These are phyloP conservation scores for Penicillium sclerotigenum DNA, from an alignment of 2,329 filamentous ascomycete genomes.

Conservation along the genomic window DNA sequence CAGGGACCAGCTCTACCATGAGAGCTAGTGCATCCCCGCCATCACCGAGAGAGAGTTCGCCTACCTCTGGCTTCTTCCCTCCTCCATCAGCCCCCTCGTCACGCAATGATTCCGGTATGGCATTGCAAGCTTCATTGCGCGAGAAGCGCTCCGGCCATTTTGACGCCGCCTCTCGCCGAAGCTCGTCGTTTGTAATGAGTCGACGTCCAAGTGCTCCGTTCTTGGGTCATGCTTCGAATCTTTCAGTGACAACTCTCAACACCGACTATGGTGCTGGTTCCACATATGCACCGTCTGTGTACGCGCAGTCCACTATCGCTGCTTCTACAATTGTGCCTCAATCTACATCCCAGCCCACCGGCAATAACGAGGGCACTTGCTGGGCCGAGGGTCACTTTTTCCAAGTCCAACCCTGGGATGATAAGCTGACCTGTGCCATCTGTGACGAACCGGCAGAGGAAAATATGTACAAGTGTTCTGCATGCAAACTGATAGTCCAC, in stretches of 20 bases:
- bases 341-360: conserved; percentile 36
- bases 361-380: conserved; percentile 42
- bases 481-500: conserved; percentile 54
- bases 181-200: conserved; percentile 84
- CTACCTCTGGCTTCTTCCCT: conserved; percentile 74
- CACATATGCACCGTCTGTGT: conserved; percentile 49
- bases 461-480: conserved; percentile 49
- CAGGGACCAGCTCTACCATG: conserved; percentile 65
- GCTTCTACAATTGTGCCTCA: conserved; percentile 52
- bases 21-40: conserved; percentile 52
- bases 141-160: conserved; percentile 96
- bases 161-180: conserved; percentile 74
- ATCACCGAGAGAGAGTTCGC: conserved; percentile 62
- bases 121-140: conserved; percentile 76
- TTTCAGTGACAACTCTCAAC: conserved; percentile 46
- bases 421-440: conserved; percentile 46
- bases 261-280: conserved; percentile 40
- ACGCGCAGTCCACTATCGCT: conserved; percentile 50
- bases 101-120: conserved; percentile 86
- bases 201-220: conserved; percentile 69
- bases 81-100: conserved; percentile 77
- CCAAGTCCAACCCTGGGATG: conserved; percentile 44
- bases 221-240: conserved; percentile 56
- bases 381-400: conserved; percentile 51
- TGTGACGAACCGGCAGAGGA: conserved; percentile 59